Conservation (phyloP, 441 rosid genomes). For the Adansonia madagascariensis region DNA sequence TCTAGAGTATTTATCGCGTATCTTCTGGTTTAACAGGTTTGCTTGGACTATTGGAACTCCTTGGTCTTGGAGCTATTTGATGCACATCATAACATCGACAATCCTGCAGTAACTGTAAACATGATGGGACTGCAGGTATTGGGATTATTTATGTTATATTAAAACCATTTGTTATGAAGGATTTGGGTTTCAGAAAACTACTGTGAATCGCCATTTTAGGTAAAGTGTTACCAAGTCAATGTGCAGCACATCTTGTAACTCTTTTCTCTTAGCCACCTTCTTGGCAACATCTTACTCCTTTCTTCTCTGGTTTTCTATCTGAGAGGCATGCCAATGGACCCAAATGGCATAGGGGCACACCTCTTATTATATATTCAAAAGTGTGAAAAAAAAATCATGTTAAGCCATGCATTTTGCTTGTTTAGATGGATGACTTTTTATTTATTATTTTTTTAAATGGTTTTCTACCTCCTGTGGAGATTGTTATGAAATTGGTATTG, state of each 20-base stretch:
- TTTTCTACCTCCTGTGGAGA: background rate
- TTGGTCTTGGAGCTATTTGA: conserved; percentile 91
- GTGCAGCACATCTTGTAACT: background rate
- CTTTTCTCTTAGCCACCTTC: background rate
- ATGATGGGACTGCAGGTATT: conserved; percentile 89
- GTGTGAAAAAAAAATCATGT: background rate
- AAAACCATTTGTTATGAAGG: background rate
- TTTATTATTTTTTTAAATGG: background rate
- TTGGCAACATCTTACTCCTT: background rate
- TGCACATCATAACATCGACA: conserved; percentile 82
- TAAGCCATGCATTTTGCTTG: background rate
- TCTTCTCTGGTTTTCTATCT: background rate
- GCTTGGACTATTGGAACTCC: conserved; percentile 97
- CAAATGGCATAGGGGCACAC: background rate
- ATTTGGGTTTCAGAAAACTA: background rate
- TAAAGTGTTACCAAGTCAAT: background rate
- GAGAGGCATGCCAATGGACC: background rate
- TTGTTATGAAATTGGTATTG: background rate
- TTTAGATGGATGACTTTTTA: background rate
- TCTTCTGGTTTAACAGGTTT: conserved; percentile 63
- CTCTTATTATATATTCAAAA: conserved; percentile 1
- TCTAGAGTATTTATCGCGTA: background rate
- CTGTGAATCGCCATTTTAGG: background rate
- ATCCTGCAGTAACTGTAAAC: conserved; percentile 76
- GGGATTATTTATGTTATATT: background rate